Conservation (phyloP, 1,284 basidiomycete species). For the Apiotrichum gracile region DNA sequence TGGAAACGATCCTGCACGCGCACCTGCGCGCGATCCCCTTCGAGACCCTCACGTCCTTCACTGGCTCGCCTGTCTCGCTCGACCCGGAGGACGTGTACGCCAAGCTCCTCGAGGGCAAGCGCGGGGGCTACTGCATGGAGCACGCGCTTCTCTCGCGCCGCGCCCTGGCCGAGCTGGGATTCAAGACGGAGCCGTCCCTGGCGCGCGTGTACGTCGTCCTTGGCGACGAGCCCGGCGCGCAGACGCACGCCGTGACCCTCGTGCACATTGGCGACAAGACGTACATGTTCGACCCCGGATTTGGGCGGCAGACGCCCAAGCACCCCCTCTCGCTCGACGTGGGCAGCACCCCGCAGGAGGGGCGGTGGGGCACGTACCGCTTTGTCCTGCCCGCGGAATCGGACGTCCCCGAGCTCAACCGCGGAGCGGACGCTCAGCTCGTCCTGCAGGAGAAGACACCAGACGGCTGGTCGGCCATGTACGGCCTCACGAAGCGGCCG, state of each 20-base stretch:
- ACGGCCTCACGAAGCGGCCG: slow-evolving; percentile 1
- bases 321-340: neutral
- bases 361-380: slow-evolving; percentile 3
- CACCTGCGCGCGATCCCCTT: slow-evolving; percentile 13
- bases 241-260: slow-evolving; percentile 5
- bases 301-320: slow-evolving; percentile 5
- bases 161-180: slow-evolving; percentile 7
- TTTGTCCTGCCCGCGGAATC: neutral
- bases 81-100: neutral
- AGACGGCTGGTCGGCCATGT: slow-evolving; percentile 5
- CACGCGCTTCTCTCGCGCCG: slow-evolving; percentile 3
- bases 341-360: neutral
- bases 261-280: slow-evolving; percentile 1
- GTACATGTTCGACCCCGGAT: slow-evolving; percentile 13
- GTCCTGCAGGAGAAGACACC: slow-evolving; percentile 2
- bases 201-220: slow-evolving; percentile 5
- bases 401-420: neutral
- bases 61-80: slow-evolving; percentile 5
- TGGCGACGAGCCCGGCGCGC: neutral
- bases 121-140: slow-evolving; percentile 18
- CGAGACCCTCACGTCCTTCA: slow-evolving; percentile 11
- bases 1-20: slow-evolving; percentile 4
- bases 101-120: slow-evolving; percentile 4
- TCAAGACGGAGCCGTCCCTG: neutral
- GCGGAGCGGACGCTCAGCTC: neutral